Percentiles rank a stretch among this genome's conserved stretches.
These are phyloP conservation scores for Sanghuangporus baumii DNA, from an alignment of 1,284 basidiomycete species.

Conservation along the genomic window DNA sequence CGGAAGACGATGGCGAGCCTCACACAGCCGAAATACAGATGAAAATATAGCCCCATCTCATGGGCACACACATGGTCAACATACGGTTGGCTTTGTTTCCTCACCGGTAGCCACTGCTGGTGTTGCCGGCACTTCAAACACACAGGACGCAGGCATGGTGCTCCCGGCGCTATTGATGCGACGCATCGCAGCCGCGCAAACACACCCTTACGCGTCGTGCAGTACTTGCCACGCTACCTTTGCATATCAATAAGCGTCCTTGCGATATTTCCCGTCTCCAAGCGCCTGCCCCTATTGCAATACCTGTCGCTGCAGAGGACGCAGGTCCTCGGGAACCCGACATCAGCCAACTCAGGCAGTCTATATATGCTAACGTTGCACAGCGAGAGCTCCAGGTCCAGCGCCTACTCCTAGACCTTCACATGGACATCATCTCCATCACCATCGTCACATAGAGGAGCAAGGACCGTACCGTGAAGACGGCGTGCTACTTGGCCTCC, in stretches of 20 bases:
- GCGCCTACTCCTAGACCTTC: neutral
- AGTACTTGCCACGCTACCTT: slow-evolving; percentile 14
- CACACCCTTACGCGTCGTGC: slow-evolving; percentile 21
- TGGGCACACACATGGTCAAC: slow-evolving; percentile 32
- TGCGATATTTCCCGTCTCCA: neutral
- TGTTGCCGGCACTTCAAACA: slow-evolving; percentile 24
- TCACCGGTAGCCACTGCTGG: slow-evolving; percentile 28
- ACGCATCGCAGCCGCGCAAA: slow-evolving; percentile 38
- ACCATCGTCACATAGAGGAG: slow-evolving; percentile 26
- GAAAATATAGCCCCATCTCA: slow-evolving; percentile 33
- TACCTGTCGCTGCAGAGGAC: neutral
- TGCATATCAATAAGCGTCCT: neutral
- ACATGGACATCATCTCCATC: slow-evolving; percentile 17
- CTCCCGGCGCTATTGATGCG: slow-evolving; percentile 62
- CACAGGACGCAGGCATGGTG: slow-evolving; percentile 50
- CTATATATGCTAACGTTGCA: neutral
- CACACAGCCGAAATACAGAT: slow-evolving; percentile 41
- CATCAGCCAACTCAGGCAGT: neutral
- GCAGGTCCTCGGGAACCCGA: neutral
- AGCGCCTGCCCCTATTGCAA: slow-evolving; percentile 9
- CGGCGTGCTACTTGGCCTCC: slow-evolving; percentile 87
- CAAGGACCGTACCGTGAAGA: slow-evolving; percentile 84
- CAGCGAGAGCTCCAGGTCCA: neutral
- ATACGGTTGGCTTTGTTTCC: slow-evolving; percentile 58
- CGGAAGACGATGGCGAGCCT: slow-evolving; percentile 47